Evolutionary conservation across 768 basidiomycete genomes (phyloP).

Genomic region (Serendipita vermifera): DNA sequence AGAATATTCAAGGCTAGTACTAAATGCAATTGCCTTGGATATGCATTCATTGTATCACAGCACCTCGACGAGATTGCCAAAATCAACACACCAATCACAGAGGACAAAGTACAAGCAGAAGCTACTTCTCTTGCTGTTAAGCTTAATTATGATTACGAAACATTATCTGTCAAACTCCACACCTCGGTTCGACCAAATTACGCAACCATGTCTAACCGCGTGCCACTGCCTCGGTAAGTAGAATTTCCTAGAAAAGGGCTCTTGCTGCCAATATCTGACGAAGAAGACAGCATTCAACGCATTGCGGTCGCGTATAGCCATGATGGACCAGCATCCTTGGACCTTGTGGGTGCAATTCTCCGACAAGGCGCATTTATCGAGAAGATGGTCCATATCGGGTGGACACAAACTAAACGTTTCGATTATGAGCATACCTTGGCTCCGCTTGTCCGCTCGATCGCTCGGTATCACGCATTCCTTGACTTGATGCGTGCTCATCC

Average conservation of each 20-base stretch:
- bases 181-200: background rate
- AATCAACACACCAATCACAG: background rate
- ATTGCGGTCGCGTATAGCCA: background rate
- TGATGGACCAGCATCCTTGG: background rate
- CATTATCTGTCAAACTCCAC: background rate
- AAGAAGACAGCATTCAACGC: background rate
- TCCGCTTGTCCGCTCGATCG: constrained; percentile 12
- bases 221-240: no score
- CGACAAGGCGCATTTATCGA: constrained; percentile 14
- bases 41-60: background rate
- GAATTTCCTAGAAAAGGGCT: no score
- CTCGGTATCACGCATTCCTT: constrained; percentile 16
- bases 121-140: background rate
- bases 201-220: no score
- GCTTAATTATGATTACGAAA: background rate
- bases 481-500: constrained; percentile 12
- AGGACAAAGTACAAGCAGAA: background rate
- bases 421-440: background rate
- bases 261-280: no score
- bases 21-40: background rate
- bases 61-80: background rate
- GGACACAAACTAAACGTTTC: constrained; percentile 8
- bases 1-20: background rate
- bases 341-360: constrained; percentile 11
- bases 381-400: constrained; percentile 13